Conservation (phyloP, 768 basidiomycete genomes). For the Boletus vermiculosoides region DNA sequence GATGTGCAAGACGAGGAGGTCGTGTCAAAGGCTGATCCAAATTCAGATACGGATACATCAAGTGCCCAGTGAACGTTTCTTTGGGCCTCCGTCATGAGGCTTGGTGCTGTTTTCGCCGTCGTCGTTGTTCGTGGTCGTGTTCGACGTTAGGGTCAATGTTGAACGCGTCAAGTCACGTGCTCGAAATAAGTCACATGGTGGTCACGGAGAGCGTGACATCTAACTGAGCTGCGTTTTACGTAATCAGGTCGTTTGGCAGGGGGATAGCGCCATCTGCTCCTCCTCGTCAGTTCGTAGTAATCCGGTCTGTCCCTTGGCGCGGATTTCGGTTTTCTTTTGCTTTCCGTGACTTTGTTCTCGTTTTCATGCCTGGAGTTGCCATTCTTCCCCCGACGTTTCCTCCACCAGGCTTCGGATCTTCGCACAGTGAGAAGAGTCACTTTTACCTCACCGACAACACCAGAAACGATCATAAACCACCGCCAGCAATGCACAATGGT, state of each 20-base stretch:
- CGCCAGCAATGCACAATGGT: conserved; percentile 43
- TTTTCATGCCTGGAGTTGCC: conserved; percentile 43
- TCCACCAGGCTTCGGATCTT: conserved; percentile 31
- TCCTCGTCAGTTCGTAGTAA: conserved; percentile 14
- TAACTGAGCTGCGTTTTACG: conserved; percentile 25
- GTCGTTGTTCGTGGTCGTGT: conserved; percentile 6
- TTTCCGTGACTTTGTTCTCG: neutral
- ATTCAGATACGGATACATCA: conserved; percentile 41
- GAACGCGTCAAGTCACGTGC: conserved; percentile 34
- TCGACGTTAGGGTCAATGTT: conserved; percentile 16
- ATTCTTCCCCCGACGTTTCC: conserved; percentile 40
- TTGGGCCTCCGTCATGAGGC: neutral
- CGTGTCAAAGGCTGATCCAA: conserved; percentile 45
- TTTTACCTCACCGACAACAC: conserved; percentile 13
- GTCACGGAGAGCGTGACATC: conserved; percentile 12
- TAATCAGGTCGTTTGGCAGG: conserved; percentile 17
- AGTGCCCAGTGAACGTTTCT: conserved; percentile 51
- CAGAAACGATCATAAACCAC: conserved; percentile 15
- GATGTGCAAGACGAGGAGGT: conserved; percentile 48
- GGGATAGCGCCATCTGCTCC: neutral
- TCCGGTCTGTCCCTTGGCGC: conserved; percentile 12
- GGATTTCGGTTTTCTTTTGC: neutral
- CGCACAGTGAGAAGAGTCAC: conserved; percentile 22
- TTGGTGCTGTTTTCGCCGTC: conserved; percentile 11
- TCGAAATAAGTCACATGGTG: conserved; percentile 7